Base-by-base conservation (phyloP, 352 stramenopile species). In the Plasmopara halstedii region DNA sequence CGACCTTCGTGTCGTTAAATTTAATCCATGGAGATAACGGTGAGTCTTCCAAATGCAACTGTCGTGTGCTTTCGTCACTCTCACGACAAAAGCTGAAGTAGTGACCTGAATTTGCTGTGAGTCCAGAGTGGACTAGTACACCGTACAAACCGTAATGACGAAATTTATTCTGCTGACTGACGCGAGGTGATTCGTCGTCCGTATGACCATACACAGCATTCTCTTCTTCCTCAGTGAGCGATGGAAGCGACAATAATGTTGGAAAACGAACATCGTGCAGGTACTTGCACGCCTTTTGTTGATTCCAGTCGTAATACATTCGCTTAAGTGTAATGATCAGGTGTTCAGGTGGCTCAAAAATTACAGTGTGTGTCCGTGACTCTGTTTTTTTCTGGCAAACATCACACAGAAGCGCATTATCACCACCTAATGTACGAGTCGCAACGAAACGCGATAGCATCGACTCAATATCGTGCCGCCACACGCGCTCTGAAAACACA, bases 71-170 rank as follows among this genome's bases (percentile, higher is more conserved):
- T 22, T 85, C 78, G 21, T 87, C 67, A 43, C 72, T 91, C 40
- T 90, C 72, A 0, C 86, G 79, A 54, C 84, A 93, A 40, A 88
- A 96, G 19, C 79, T 89, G 54, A 93, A 96, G 50, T 96, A 96
- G 48, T 96, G 86, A 0, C 86, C 86, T 8, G 83, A 95, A 56
- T 95, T 95, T 17, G 85, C 83, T 0, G 79, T 91, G 27, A 93
- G 51, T 7, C 86, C 86, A 43, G 79, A 94, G 59, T 96, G 86
- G 5, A 96, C 82, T 3, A 96, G 62, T 21, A 95, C 85, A 25
- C 79, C 86, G 23, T 95, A 96, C 6, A 96, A 62, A 14, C 86
- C 86, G 45, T 96, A 96, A 29, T 82, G 46, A 2, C 84, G 81
- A 5, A 60, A 64, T 8, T 56, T 56, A 18, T 77, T 50, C 10